These are phyloP conservation scores for Apiosordaria backusii DNA, from an alignment of 495 filamentous ascomycete genomes.

Conservation along the genomic window DNA sequence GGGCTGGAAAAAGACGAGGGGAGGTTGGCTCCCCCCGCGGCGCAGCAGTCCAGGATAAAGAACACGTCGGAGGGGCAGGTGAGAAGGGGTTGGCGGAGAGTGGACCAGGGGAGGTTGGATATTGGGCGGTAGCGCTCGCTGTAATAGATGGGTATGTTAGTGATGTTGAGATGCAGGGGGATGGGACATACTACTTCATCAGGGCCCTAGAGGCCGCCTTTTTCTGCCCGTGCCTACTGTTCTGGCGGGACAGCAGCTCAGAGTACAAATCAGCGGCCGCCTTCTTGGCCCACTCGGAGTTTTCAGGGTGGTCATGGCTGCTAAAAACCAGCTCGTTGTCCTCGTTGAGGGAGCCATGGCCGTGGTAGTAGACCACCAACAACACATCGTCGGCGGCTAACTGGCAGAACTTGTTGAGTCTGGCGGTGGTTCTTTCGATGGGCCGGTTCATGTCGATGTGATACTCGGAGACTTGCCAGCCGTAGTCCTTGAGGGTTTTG, in stretches of 20 bases:
- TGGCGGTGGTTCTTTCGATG: constrained; percentile 11
- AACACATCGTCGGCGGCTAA: constrained; percentile 29
- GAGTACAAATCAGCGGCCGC: constrained; percentile 34
- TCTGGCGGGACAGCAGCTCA: constrained; percentile 20
- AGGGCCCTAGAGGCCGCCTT: too few relatives aligned
- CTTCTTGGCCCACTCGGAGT: constrained; percentile 26
- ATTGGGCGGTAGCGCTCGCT: constrained; percentile 35
- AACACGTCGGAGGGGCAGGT: constrained; percentile 30
- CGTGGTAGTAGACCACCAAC: constrained; percentile 34
- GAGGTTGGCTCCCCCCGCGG: constrained; percentile 31
- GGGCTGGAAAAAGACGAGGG: constrained; percentile 23
- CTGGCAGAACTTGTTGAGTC: constrained; percentile 24
- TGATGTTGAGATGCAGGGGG: too few relatives aligned
- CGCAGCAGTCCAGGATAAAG: constrained; percentile 38
- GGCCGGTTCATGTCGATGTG: constrained; percentile 30
- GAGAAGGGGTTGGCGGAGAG: constrained; percentile 28
- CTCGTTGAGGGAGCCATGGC: constrained; percentile 32
- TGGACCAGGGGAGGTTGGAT: constrained; percentile 28
- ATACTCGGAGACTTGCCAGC: constrained; percentile 29
- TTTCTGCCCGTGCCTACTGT: too few relatives aligned
- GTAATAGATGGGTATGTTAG: constrained; percentile 28
- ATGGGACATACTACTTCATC: too few relatives aligned
- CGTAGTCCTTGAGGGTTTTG: constrained; percentile 26
- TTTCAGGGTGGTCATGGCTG: constrained; percentile 34
- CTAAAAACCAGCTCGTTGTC: constrained; percentile 35